Evolutionary conservation across 768 basidiomycete species (phyloP).

Genomic region (Boletus subcaerulescens): DNA sequence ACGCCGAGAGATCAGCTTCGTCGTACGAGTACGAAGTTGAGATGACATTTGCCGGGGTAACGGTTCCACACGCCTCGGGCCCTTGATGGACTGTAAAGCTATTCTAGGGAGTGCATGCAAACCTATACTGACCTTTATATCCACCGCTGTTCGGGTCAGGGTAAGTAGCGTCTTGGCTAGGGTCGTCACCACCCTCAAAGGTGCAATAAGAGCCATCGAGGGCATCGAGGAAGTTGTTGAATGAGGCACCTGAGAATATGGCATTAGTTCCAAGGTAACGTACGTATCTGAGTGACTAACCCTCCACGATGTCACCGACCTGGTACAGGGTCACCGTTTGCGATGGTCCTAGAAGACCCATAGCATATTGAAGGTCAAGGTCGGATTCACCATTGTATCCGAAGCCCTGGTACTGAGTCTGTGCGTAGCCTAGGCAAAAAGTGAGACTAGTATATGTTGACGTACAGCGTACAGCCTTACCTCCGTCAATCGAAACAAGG

Average conservation of each 20-base stretch:
- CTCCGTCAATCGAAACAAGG: conserved; percentile 36
- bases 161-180: conserved; percentile 24
- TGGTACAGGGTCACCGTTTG: conserved; percentile 34
- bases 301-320: conserved; percentile 21
- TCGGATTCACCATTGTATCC: conserved; percentile 20
- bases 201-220: conserved; percentile 34
- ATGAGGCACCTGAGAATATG: conserved; percentile 24
- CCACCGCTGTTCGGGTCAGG: conserved; percentile 25
- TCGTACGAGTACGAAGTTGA: conserved; percentile 41
- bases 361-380: conserved; percentile 31
- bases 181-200: conserved; percentile 35
- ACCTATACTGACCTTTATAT: conserved; percentile 13
- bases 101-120: background rate
- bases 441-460: background rate
- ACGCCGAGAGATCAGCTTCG: conserved; percentile 34
- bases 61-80: conserved; percentile 38
- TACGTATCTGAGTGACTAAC: no score
- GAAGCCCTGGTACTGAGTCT: conserved; percentile 20
- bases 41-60: conserved; percentile 35
- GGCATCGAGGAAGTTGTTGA: conserved; percentile 36
- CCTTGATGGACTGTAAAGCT: conserved; percentile 3
- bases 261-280: no score
- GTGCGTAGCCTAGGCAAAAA: conserved; percentile 28
- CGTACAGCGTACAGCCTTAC: conserved; percentile 13
- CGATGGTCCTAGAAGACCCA: background rate